Evolutionary conservation across 1,284 basidiomycete genomes (phyloP), one percentile per base, ranked within the genome.

Genomic region (Boletellus deceptivus): DNA sequence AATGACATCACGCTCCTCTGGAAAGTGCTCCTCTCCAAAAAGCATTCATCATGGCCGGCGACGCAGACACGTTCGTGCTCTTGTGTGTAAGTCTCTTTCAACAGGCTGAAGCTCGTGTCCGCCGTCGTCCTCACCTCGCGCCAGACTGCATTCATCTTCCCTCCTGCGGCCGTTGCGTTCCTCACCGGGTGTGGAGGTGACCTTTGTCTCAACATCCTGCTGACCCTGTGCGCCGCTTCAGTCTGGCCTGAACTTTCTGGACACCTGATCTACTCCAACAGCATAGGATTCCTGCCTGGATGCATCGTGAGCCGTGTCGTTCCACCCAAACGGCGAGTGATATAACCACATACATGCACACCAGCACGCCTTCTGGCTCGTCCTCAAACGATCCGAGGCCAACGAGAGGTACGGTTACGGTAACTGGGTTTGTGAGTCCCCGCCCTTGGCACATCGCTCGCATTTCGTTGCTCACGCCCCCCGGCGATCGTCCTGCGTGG

Each of bases 271-370:
- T 3, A 14, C 17, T 11, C 24, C 17, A 3, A 39, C 55, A 88
- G 86, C 39, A 71, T 91, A 49, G 89, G 84, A 6, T 90, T 83
- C 62, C 64, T 91, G 34, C 88, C 88, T 5, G 88, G 88, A 17
- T 82, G 84, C 56, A 70, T 90, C 36, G 78, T 81, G 39, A 59
- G 67, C 18, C n/a, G 0, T 37, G 37, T 8, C n/a, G 3, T 20
- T 39, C 0, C 13, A 2, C 7, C 3, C 3, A 6, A n/a, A 8
- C 1, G 11, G 6, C 6, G 6, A 17, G 17, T 22, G 9, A 16
- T 7, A 11, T 35, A 7, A 34, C 39, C 14, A 56, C 37, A 4
- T 37, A 31, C 44, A 33, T 6, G 13, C 22, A 4, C 16, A 20
- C 6, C 18, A 73, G 71, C 83, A 84, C 54, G 81, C 82, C 2